Evolutionary conservation across 257 asterid species (phyloP).

Genomic region (Scutellaria barbata): DNA sequence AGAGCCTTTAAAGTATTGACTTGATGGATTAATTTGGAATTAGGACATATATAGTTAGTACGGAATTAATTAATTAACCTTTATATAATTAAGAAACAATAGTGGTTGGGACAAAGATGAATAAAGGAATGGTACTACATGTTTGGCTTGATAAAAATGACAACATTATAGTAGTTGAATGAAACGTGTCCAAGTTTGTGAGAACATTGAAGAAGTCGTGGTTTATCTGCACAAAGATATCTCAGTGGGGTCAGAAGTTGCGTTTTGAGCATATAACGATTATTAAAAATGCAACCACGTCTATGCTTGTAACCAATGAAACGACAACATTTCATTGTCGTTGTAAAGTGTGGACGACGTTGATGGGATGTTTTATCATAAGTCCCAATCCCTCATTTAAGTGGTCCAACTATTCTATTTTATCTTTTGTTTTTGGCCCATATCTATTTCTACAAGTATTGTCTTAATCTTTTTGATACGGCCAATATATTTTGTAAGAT

Average conservation of each 20-base stretch:
- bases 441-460: no score
- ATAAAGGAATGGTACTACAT: neutral
- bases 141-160: conserved; percentile 9
- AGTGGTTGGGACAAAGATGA: neutral
- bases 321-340: conserved; percentile 52
- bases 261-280: conserved; percentile 31
- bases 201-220: neutral
- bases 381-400: no score
- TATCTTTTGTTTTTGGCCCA: no score
- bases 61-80: no score
- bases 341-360: conserved; percentile 42
- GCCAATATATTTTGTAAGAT: no score
- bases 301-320: conserved; percentile 24
- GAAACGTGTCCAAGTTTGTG: conserved; percentile 19
- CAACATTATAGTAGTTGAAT: conserved; percentile 19
- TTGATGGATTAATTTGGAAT: no score
- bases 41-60: no score
- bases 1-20: no score
- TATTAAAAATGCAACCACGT: conserved; percentile 42
- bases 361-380: neutral
- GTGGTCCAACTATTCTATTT: no score
- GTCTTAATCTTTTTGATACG: no score
- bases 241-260: conserved; percentile 46
- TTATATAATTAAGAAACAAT: no score
- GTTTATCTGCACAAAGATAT: conserved; percentile 40